Evolutionary conservation across 2,329 filamentous ascomycete species (phyloP), one percentile per base, ranked within the genome.

Genomic region (Esteya vermicola): DNA sequence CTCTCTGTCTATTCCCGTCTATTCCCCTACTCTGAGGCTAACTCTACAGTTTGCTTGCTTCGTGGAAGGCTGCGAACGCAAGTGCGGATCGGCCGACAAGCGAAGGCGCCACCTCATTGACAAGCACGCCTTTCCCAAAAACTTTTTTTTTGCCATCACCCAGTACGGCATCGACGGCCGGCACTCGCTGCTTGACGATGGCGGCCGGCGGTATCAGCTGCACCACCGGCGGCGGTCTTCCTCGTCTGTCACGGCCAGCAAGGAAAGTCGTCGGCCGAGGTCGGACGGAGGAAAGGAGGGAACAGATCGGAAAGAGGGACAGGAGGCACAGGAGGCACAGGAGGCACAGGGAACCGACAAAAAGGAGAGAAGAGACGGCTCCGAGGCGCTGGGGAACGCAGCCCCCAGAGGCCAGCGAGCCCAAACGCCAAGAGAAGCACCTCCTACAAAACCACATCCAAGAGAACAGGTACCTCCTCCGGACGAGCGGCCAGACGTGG

Each of bases 71-170:
- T 98, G 91, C 57, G 84, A 91, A 43, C 75, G 82, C 48, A 78
- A 85, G 55, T 95, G 88, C 61, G 76, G 74, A 41, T 86, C 83
- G 4, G 78, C 81, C 23, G 78, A 84, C 52, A 96, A 94, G 59
- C 75, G 91, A 33, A 72, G 84, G 26, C 75, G 85, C 56, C 89
- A 98, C 64, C 68, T 94, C 48, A 85, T 94, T 49, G 88, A 94
- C 64, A 95, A 94, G 62, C 91, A 98, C 59, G 72, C 80, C 61
- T 98, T 91, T 54, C 89, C 88, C 10, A 77, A 75, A 54, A 82
- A 84, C 51, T 94, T 86, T 60, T 89, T 93, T 58, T 94, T 93
- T 52, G 75, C 77, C 37, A 74, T 96, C 39, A 81, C 93, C 3
- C 84, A 86, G 48, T 77, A 85, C 45, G 91, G 91, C n/a, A 83